These are phyloP conservation scores for Hypoxylon sp. DNA, from an alignment of 2,329 filamentous ascomycete genomes.

Conservation along the genomic window DNA sequence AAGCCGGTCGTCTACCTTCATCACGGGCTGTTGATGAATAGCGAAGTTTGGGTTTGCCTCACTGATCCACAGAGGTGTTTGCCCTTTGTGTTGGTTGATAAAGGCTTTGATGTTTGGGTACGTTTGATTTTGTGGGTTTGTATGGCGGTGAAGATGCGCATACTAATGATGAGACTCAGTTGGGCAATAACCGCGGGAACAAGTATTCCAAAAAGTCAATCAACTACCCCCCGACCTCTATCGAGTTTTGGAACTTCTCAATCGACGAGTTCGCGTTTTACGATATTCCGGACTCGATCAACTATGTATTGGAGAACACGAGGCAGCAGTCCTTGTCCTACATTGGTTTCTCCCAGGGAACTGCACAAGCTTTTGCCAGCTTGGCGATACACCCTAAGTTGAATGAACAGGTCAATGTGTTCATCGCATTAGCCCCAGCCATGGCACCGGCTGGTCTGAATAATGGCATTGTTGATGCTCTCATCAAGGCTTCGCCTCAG, in stretches of 20 bases:
- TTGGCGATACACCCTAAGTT: conserved; percentile 92
- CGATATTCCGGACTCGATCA: conserved; percentile 95
- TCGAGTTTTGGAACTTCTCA: conserved; percentile 95
- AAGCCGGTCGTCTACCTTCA: conserved; percentile 96
- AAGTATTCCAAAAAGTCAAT: conserved; percentile 98
- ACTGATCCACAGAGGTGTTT: conserved; percentile 89
- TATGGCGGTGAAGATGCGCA: conserved; percentile 39
- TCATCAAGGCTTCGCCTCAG: conserved; percentile 93
- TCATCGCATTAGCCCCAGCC: conserved; percentile 94
- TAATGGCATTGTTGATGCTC: conserved; percentile 90
- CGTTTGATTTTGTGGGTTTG: conserved; percentile 51
- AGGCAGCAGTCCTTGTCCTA: conserved; percentile 89
- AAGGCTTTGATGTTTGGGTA: conserved; percentile 96
- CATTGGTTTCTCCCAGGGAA: conserved; percentile 97
- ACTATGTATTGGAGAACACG: conserved; percentile 90
- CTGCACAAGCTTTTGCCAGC: conserved; percentile 94
- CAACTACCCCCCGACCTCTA: conserved; percentile 78
- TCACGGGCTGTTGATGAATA: conserved; percentile 98
- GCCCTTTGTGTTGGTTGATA: conserved; percentile 89
- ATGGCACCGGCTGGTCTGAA: conserved; percentile 95
- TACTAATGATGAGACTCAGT: conserved; percentile 62
- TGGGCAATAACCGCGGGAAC: conserved; percentile 98
- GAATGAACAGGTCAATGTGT: conserved; percentile 94
- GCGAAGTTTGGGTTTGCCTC: conserved; percentile 96
- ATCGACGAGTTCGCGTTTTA: conserved; percentile 99